Evolutionary conservation across 2,329 filamentous ascomycete species (phyloP), one percentile per base, ranked within the genome.

Genomic region (Penicillium sp.): DNA sequence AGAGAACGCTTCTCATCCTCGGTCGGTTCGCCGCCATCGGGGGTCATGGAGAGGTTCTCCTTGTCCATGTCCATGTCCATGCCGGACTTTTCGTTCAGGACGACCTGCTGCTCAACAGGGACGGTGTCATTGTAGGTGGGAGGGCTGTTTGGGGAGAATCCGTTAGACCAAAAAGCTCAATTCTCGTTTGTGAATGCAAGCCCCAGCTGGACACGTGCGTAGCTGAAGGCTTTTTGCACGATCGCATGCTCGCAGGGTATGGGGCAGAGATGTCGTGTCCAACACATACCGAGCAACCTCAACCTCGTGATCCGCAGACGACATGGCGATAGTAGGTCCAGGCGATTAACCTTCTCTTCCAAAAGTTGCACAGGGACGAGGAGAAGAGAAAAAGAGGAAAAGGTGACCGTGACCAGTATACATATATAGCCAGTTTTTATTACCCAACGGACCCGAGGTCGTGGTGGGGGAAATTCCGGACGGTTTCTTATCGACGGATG

Each of bases 401-500:
- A 51, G 38, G 19, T 28, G 35, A 30, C 42, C 40, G 43, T 38
- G 61, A 63, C 53, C 48, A 51, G 69, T 73, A 71, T 72, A 69
- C 58, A 53, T 71, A 67, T 67, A 67, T 66, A 64, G 59, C 35
- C 59, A 52, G 55, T 57, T 63, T 67, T 57, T 62, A 60, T 62
- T 60, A 65, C 56, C 53, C 52, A 64, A 65, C 60, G 14, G 14
- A 59, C 53, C 65, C 62, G 62, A 66, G 46, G 28, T 30, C 43
- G 59, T 54, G 46, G 67, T 68, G 68, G 64, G 58, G 65, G 62
- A 37, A 45, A n/a, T 46, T 37, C 42, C 43, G 42, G 53, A 28
- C 30, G 7, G 26, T 43, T 59, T 87, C 80, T 96, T 96, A 85
- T 94, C 91, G 83, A 63, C 52, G 58, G 49, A 19, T 55, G 62